A percentile compares a stretch with the other conserved stretches of the same genome.
Conservation (phyloP, 305 asterid species). For the Fraxinus floribunda region DNA sequence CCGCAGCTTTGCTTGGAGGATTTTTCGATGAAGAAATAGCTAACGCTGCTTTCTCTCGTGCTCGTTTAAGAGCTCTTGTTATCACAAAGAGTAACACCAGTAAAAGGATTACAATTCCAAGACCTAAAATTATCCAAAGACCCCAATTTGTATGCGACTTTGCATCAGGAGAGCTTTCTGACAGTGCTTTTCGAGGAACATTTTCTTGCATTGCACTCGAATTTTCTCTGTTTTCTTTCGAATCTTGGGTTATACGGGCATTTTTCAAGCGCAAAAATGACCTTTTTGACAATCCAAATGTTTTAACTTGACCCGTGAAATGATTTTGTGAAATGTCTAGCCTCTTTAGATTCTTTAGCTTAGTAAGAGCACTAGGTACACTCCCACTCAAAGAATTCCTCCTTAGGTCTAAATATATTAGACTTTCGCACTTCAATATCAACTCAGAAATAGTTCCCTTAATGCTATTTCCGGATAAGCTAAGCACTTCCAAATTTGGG, state of each 20-base stretch:
- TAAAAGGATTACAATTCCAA: conserved; percentile 18
- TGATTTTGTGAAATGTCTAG: conserved; percentile 25
- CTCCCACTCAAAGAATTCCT: not conserved
- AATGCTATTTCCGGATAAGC: not conserved
- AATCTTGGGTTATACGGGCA: not conserved
- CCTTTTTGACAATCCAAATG: not conserved
- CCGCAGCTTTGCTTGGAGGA: conserved; percentile 18
- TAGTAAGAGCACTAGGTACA: conserved; percentile 5
- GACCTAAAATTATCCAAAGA: conserved; percentile 17
- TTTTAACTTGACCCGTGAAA: not conserved
- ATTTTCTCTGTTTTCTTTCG: not conserved
- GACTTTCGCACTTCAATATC: not conserved
- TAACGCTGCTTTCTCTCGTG: conserved; percentile 11
- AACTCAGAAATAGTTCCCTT: not conserved
- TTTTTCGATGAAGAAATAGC: conserved; percentile 15
- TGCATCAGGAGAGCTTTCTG: not conserved
- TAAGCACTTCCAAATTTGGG: not conserved
- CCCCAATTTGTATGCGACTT: conserved; percentile 3
- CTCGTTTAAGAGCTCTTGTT: conserved; percentile 3
- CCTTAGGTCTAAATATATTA: not conserved
- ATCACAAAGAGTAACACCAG: conserved; percentile 11
- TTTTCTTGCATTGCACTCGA: not conserved
- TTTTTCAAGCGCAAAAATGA: not conserved
- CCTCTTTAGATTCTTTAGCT: conserved; percentile 25
- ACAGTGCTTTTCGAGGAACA: not conserved